phyloP scores from a whole-genome alignment of 768 basidiomycete species.

The Naganishia onofrii region DNA sequence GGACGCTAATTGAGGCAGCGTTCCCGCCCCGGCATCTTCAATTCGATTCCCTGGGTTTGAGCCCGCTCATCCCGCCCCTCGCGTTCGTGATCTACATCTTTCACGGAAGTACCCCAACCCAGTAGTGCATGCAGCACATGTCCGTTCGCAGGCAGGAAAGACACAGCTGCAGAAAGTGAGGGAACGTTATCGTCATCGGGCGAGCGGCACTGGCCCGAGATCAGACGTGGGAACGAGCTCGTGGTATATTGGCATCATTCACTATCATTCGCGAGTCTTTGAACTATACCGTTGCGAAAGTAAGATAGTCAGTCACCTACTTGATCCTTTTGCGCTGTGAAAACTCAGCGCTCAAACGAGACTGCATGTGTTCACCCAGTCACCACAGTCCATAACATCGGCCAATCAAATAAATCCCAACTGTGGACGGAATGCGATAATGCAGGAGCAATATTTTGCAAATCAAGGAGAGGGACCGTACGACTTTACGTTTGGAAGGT shows the following conservation, averaged over 20 bases:
- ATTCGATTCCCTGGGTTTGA: background rate
- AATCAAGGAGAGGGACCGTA: background rate
- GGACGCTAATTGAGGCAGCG: too few relatives aligned
- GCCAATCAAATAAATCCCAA: background rate
- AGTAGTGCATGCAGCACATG: background rate
- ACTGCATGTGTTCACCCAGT: too few relatives aligned
- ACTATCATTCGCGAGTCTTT: too few relatives aligned
- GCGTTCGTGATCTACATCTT: background rate
- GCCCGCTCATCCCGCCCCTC: background rate
- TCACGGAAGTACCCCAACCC: background rate
- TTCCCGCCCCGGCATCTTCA: background rate
- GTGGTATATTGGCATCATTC: too few relatives aligned
- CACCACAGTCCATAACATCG: background rate
- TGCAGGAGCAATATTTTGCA: constrained; percentile 2
- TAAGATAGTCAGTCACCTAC: too few relatives aligned
- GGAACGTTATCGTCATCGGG: background rate
- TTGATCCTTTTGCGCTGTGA: too few relatives aligned
- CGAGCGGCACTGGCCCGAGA: background rate
- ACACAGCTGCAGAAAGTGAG: too few relatives aligned
- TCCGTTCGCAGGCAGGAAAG: background rate
- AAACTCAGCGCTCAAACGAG: too few relatives aligned
- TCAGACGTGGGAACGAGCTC: too few relatives aligned
- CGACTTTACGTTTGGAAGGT: constrained; percentile 19
- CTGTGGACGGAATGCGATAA: background rate
- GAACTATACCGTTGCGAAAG: too few relatives aligned